These are phyloP conservation scores for Penicillium herquei DNA, from an alignment of 495 filamentous ascomycete genomes.

Conservation along the genomic window DNA sequence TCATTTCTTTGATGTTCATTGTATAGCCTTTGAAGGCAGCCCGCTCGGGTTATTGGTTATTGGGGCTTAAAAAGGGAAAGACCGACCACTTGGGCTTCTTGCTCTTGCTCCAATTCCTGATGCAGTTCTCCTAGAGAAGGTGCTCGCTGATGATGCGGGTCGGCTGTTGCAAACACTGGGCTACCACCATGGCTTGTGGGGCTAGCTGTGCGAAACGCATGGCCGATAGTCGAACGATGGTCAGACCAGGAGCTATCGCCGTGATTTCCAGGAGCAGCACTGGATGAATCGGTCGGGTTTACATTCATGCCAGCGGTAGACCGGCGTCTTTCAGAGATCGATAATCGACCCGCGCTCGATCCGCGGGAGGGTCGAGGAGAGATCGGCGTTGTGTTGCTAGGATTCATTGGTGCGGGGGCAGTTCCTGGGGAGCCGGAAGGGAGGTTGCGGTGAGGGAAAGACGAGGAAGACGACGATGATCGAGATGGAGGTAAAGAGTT, in stretches of 20 bases:
- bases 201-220: conserved; percentile 52
- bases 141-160: conserved; percentile 64
- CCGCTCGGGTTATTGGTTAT: too few relatives aligned
- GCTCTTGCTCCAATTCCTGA: conserved; percentile 91
- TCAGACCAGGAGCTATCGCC: conserved; percentile 27
- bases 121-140: conserved; percentile 93
- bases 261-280: conserved; percentile 57
- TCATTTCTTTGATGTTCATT: not conserved
- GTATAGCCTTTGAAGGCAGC: too few relatives aligned
- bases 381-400: conserved; percentile 26
- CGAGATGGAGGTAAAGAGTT: conserved; percentile 71
- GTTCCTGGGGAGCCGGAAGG: conserved; percentile 28
- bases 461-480: conserved; percentile 44
- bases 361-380: conserved; percentile 51
- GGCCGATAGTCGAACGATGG: conserved; percentile 45
- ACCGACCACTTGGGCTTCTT: conserved; percentile 87
- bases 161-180: conserved; percentile 55
- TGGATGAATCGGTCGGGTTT: conserved; percentile 66
- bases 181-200: conserved; percentile 57
- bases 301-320: conserved; percentile 73
- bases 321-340: conserved; percentile 48
- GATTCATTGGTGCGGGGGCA: conserved; percentile 27
- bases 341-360: conserved; percentile 53
- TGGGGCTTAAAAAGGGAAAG: not conserved
- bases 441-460: conserved; percentile 30